Evolutionary conservation across 176 grass and related monocot genomes (phyloP).

Genomic region (Cymbopogon citratus): DNA sequence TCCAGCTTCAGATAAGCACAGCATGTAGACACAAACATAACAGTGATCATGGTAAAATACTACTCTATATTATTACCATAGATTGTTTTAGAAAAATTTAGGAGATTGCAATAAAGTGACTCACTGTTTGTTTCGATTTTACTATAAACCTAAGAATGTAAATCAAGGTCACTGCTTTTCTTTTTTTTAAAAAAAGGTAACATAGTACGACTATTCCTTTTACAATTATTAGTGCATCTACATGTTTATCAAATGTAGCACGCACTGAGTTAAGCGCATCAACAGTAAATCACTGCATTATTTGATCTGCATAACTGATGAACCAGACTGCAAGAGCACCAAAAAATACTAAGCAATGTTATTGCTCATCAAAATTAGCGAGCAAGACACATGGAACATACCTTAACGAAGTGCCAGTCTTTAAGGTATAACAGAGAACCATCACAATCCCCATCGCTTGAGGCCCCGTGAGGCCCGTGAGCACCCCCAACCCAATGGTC

Average conservation of each 20-base stretch:
- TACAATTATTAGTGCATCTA: background rate
- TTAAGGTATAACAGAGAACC: conserved; percentile 67
- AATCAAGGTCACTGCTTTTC: background rate
- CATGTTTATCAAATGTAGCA: background rate
- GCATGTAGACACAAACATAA: background rate
- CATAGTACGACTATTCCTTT: background rate
- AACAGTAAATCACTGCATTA: background rate
- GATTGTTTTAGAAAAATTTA: background rate
- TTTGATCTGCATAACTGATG: background rate
- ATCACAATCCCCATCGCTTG: background rate
- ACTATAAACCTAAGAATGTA: background rate
- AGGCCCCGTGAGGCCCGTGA: background rate
- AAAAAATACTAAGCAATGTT: background rate
- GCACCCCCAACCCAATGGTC: conserved; percentile 44
- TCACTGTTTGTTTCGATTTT: background rate
- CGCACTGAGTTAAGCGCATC: background rate
- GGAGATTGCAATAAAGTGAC: background rate
- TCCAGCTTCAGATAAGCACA: background rate
- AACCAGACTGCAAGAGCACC: background rate
- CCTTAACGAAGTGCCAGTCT: conserved; percentile 97
- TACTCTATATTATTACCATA: background rate
- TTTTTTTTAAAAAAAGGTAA: background rate
- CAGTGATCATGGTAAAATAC: background rate
- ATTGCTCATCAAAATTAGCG: background rate
- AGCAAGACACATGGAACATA: conserved; percentile 4